A percentile compares a stretch with the other conserved stretches of the same genome.
These are phyloP conservation scores for Rhodotorula glutinis DNA, from an alignment of 1,284 basidiomycete species.

Conservation along the genomic window DNA sequence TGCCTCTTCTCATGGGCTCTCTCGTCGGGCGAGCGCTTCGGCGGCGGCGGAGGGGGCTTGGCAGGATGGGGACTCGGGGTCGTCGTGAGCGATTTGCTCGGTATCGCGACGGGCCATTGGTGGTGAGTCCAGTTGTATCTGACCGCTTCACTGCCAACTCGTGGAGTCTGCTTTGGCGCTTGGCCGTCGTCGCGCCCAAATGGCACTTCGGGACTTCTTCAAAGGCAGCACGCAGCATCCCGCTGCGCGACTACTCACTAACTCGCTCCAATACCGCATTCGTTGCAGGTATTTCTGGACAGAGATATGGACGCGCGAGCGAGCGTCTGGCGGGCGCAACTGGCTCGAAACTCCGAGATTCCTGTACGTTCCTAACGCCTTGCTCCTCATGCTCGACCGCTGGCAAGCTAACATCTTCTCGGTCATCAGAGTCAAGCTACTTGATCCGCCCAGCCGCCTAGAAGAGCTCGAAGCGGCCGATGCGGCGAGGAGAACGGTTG, in stretches of 20 bases:
- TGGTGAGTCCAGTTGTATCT: too few relatives aligned
- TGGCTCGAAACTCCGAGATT: constrained; percentile 72
- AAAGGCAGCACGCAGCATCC: too few relatives aligned
- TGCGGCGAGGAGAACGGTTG: not conserved
- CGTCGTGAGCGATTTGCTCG: constrained; percentile 51
- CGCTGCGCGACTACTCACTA: too few relatives aligned
- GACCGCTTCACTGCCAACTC: too few relatives aligned
- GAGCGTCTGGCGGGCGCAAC: constrained; percentile 69
- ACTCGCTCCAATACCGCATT: too few relatives aligned
- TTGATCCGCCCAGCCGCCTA: constrained; percentile 20
- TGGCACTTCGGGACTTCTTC: too few relatives aligned
- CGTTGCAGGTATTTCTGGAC: constrained; percentile 78
- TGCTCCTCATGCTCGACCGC: too few relatives aligned
- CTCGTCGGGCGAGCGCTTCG: constrained; percentile 79
- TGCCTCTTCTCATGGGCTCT: constrained; percentile 85
- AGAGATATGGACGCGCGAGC: constrained; percentile 92
- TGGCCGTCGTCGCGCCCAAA: too few relatives aligned
- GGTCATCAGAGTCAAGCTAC: constrained; percentile 18
- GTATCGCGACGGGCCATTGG: constrained; percentile 84
- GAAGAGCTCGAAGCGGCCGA: constrained; percentile 28
- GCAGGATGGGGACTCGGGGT: constrained; percentile 36
- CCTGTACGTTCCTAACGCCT: constrained; percentile 72
- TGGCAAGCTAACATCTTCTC: not conserved
- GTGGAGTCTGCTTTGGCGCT: too few relatives aligned
- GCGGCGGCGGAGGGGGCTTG: constrained; percentile 44